Evolutionary conservation across 345 rosid genomes (phyloP).

Genomic region (Populus ilicifolia): DNA sequence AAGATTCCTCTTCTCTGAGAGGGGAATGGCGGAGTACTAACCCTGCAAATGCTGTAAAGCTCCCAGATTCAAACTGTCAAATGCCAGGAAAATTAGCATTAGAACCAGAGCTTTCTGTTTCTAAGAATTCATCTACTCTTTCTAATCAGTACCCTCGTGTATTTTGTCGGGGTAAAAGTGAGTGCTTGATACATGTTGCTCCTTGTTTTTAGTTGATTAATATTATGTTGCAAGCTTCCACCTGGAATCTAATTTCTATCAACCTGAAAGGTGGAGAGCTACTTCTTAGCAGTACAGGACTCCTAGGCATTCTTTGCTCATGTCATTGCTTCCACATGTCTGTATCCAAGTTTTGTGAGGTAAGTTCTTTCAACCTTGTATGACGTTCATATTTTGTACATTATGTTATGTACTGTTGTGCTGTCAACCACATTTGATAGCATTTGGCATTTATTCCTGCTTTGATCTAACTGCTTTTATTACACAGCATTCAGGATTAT

Average conservation of each 20-base stretch:
- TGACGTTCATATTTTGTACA: background rate
- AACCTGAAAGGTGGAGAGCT: constrained; percentile 40
- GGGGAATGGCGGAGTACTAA: constrained; percentile 14
- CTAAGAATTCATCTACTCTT: constrained; percentile 18
- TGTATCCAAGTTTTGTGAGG: constrained; percentile 51
- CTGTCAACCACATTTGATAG: background rate
- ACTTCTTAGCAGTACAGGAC: constrained; percentile 51
- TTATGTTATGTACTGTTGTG: background rate
- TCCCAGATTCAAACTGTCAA: constrained; percentile 4
- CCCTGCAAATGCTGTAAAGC: constrained; percentile 19
- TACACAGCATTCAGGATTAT: constrained; percentile 47
- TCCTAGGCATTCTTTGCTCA: constrained; percentile 42
- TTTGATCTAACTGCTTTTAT: constrained; percentile 12
- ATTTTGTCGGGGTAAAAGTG: constrained; percentile 42
- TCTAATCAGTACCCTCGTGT: constrained; percentile 35
- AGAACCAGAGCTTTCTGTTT: constrained; percentile 19
- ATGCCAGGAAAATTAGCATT: constrained; percentile 14
- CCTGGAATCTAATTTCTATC: constrained; percentile 17
- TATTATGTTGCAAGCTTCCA: background rate
- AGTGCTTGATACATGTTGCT: constrained; percentile 19
- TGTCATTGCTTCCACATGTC: constrained; percentile 51
- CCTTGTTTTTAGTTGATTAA: background rate
- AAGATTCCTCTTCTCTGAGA: constrained; percentile 15
- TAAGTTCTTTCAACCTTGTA: constrained; percentile 19
- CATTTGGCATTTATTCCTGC: background rate